Base-by-base conservation (phyloP, 2,329 filamentous ascomycete species). In the Ceratocystis papillata region DNA sequence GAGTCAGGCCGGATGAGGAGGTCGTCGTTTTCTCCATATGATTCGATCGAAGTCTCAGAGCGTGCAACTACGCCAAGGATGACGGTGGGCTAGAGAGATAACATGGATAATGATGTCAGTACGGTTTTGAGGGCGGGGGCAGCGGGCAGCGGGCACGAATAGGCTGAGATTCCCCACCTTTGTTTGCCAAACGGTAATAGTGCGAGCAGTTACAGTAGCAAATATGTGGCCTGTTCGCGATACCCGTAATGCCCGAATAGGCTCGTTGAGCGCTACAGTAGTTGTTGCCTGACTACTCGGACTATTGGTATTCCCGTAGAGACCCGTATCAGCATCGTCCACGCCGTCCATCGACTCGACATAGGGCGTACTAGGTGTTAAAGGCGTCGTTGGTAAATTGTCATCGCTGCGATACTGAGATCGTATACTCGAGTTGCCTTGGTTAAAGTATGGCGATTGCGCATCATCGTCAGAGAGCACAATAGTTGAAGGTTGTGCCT, bases 131-230 rank as follows among this genome's bases (percentile, higher is more conserved):
- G 12, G 45, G n/a, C 17, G 12, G 12, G 50, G 12, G 44, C 10
- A 25, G 20, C 20, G 8, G 17, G 28, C 12, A 37, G 55, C 25
- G 30, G 30, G 6, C 5, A 37, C 28, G 17, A 37, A 25, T 33
- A 30, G 15, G 20, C 10, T 15, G 61, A 60, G 60, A 33, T 37
- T 55, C 72, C 79, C 68, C 80, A 91, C 90, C 82, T 93, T 93
- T 65, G 90, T 93, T 77, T 99, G 94, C 94, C 94, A 99, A 70
- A 99, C 82, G n/a, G 89, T 90, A 74, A 99, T 84, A 12, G 89
- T 88, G 1, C 89, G 89, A 4, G 83, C 79, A 0, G 93, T 96
- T 73, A 96, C 90, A 60, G 90, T 90, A 63, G 89, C 89, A 76
- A 99, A 96, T 69, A 85, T 78, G 72, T 92, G 87, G 50, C 92